Conservation (phyloP, 257 asterid species). For the Primulina tabacum region DNA sequence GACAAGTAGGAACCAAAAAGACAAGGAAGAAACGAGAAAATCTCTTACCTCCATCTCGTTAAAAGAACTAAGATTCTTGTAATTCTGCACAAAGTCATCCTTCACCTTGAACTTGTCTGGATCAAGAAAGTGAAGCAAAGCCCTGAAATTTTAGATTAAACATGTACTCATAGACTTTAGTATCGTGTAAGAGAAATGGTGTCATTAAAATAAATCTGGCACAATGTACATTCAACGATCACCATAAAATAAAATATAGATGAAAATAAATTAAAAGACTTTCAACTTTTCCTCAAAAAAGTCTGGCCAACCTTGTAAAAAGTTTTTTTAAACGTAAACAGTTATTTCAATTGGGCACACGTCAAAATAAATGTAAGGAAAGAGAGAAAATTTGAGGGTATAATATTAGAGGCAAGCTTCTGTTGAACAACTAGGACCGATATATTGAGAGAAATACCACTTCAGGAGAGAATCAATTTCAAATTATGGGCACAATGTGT, state of each 20-base stretch:
- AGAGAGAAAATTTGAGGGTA: background rate
- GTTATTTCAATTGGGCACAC: background rate
- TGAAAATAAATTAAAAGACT: constrained; percentile 11
- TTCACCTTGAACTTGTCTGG: constrained; percentile 80
- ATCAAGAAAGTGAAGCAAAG: constrained; percentile 98
- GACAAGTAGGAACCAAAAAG: constrained; percentile 10
- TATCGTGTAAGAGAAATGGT: constrained; percentile 1
- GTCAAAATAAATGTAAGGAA: background rate
- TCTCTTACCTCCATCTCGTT: constrained; percentile 75
- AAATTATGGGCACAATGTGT: background rate
- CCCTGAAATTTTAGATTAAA: constrained; percentile 55
- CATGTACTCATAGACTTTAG: constrained; percentile 15
- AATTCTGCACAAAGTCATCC: constrained; percentile 89
- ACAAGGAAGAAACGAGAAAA: constrained; percentile 6
- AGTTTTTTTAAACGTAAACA: too few relatives aligned
- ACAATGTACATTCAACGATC: constrained; percentile 9
- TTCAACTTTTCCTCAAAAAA: background rate
- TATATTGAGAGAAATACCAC: background rate
- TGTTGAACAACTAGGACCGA: background rate
- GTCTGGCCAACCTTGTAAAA: background rate
- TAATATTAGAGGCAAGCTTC: background rate
- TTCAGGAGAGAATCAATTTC: background rate
- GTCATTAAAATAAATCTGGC: constrained; percentile 7
- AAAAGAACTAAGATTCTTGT: constrained; percentile 92
- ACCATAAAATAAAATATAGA: background rate